Evolutionary conservation across 805 yeast genomes (phyloP), one percentile per base, ranked within the genome.

Genomic region (Candida dajiaensis): DNA sequence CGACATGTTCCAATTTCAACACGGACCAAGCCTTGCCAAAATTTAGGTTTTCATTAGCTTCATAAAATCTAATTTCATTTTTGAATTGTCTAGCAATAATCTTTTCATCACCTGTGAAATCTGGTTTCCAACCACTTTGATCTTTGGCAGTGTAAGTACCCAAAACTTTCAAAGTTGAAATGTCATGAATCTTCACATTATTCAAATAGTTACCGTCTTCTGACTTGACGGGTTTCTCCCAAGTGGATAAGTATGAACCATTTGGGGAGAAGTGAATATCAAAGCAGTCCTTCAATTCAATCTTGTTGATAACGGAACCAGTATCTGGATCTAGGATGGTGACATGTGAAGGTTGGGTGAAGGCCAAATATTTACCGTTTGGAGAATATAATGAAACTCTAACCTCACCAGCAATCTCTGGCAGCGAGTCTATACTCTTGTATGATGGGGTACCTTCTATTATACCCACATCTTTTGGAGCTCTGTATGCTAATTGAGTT

Each of bases 41-140:
- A 51, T 72, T 69, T 43, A 68, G 58, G 38, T 64, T 58, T 29
- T 69, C 63, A 48, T 68, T 63, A 45, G 81, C 66, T 62, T 83
- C 82, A 62, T 70, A 85, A 55, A 89, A 84, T 58, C 83, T 87
- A 48, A 85, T 72, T 60, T 83, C 88, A 57, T 77, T 77, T 41
- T 70, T 66, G 60, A 75, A 78, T 53, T 75, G 57, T 62, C 82
- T 77, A 41, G 88, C 85, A 65, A 85, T 73, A 53, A 77, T 71
- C 53, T 76, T 72, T 71, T 89, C 96, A 64, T 89, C 94, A 50
- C 76, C 74, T 9, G 95, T 85, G 64, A 83, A 89, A 68, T 89
- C 96, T n/a, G 95, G 85, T 62, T 79, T 77, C 97, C 98, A 92
- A 22, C 92, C 92, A 51, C 80, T 78, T 70, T 92, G 97, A 43